Percentiles rank a stretch among this genome's conserved stretches.
phyloP scores from a whole-genome alignment of 345 rosid genomes.

The Trapa bicornis region DNA sequence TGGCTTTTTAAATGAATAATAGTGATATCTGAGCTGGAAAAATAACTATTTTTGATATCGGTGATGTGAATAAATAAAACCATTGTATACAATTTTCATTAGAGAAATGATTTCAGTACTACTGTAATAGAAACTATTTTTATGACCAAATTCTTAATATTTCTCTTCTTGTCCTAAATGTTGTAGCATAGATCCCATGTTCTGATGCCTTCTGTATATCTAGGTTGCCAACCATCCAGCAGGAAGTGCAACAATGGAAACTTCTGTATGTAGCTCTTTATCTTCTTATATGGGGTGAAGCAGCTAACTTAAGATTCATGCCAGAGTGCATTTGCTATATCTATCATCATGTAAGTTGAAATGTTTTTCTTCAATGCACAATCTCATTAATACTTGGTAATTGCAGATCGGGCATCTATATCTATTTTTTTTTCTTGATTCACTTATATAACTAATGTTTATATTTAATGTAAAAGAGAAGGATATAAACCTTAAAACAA shows the following conservation, averaged over 20 bases:
- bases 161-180: too few relatives aligned
- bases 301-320: slow-evolving; percentile 97
- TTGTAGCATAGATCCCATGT: neutral
- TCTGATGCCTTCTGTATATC: slow-evolving; percentile 9
- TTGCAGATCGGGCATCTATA: neutral
- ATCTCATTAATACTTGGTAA: neutral
- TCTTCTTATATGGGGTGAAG: slow-evolving; percentile 99
- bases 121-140: neutral
- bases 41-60: neutral
- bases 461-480: neutral
- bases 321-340: slow-evolving; percentile 99
- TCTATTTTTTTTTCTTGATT: neutral
- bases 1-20: too few relatives aligned
- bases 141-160: neutral
- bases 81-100: neutral
- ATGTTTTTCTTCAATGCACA: neutral
- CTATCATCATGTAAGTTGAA: slow-evolving; percentile 85
- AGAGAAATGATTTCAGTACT: neutral
- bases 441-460: neutral
- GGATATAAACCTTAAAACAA: neutral
- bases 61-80: neutral
- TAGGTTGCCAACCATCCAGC: slow-evolving; percentile 99
- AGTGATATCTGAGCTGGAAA: neutral
- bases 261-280: slow-evolving; percentile 88
- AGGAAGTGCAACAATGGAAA: slow-evolving; percentile 97